phyloP scores from a whole-genome alignment of 1,139 yeast species.

The Wickerhamomyces sp. region DNA sequence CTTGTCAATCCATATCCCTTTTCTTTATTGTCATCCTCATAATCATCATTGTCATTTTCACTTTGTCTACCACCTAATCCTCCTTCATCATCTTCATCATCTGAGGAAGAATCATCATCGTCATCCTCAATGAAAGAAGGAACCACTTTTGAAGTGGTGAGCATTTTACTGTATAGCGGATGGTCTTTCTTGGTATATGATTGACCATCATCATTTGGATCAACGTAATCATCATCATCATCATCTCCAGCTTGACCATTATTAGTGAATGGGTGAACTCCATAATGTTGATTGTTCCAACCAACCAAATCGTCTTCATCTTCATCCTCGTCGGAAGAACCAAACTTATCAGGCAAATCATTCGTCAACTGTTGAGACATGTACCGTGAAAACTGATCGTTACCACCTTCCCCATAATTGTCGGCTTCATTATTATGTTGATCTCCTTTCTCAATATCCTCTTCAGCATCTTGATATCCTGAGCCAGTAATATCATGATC shows the following conservation, averaged over 20 bases:
- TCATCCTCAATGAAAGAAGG: slow-evolving; percentile 16
- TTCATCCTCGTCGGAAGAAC: slow-evolving; percentile 47
- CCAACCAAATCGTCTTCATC: slow-evolving; percentile 39
- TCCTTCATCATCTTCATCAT: slow-evolving; percentile 15
- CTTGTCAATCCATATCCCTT: slow-evolving; percentile 34
- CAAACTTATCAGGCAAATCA: slow-evolving; percentile 54
- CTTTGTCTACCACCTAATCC: background rate
- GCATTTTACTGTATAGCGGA: slow-evolving; percentile 44
- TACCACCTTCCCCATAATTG: slow-evolving; percentile 28
- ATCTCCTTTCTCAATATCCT: slow-evolving; percentile 13
- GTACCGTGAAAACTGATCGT: slow-evolving; percentile 64
- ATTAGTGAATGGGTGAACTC: slow-evolving; percentile 4
- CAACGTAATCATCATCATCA: slow-evolving; percentile 62
- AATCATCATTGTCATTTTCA: slow-evolving; percentile 18
- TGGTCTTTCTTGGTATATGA: slow-evolving; percentile 59
- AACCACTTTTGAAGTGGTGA: slow-evolving; percentile 23
- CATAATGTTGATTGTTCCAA: slow-evolving; percentile 18
- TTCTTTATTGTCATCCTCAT: slow-evolving; percentile 15
- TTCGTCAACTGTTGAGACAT: slow-evolving; percentile 77
- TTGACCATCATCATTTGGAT: slow-evolving; percentile 79
- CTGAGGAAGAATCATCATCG: slow-evolving; percentile 14
- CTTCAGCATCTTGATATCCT: slow-evolving; percentile 12
- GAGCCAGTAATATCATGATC: slow-evolving; percentile 32
- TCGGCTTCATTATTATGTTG: slow-evolving; percentile 13
- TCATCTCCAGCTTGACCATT: slow-evolving; percentile 12